phyloP scores from a whole-genome alignment of 768 basidiomycete species.

The Trametes gibbosa region DNA sequence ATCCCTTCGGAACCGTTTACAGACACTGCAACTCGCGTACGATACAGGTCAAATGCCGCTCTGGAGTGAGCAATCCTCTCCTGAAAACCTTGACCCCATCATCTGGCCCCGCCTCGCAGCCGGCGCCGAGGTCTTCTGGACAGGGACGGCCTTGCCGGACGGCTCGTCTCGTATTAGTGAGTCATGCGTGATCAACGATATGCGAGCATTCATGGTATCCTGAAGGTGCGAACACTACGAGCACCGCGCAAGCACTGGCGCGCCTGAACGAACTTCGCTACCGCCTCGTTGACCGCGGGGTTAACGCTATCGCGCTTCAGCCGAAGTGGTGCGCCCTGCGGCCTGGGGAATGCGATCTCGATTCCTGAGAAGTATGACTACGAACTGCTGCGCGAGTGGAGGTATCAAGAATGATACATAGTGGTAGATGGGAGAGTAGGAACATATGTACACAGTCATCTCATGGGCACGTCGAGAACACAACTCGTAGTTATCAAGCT shows the following conservation, averaged over 20 bases:
- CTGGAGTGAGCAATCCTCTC: slow-evolving; percentile 72
- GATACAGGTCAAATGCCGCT: slow-evolving; percentile 50
- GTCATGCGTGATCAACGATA: slow-evolving; percentile 9
- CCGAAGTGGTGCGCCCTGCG: slow-evolving; percentile 71
- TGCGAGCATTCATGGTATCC: slow-evolving; percentile 3
- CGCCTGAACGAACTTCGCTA: slow-evolving; percentile 64
- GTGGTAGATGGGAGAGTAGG: too few relatives aligned
- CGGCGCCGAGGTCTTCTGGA: slow-evolving; percentile 78
- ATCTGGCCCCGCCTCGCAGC: slow-evolving; percentile 72
- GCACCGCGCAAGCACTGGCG: slow-evolving; percentile 44
- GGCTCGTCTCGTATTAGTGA: slow-evolving; percentile 29
- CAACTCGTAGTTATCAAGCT: neutral
- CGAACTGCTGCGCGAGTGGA: neutral
- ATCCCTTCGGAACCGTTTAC: slow-evolving; percentile 53
- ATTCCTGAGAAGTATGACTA: slow-evolving; percentile 15
- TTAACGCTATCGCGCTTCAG: slow-evolving; percentile 60
- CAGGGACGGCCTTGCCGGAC: slow-evolving; percentile 40
- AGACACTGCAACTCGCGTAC: neutral
- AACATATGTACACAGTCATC: neutral
- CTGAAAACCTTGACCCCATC: slow-evolving; percentile 63
- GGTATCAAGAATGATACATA: neutral
- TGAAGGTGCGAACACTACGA: slow-evolving; percentile 19
- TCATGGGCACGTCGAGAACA: neutral
- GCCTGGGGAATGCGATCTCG: slow-evolving; percentile 53
- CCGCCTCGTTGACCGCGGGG: slow-evolving; percentile 58